Conservation (phyloP, 2,329 filamentous ascomycete species). For the Aureobasidium sp. region DNA sequence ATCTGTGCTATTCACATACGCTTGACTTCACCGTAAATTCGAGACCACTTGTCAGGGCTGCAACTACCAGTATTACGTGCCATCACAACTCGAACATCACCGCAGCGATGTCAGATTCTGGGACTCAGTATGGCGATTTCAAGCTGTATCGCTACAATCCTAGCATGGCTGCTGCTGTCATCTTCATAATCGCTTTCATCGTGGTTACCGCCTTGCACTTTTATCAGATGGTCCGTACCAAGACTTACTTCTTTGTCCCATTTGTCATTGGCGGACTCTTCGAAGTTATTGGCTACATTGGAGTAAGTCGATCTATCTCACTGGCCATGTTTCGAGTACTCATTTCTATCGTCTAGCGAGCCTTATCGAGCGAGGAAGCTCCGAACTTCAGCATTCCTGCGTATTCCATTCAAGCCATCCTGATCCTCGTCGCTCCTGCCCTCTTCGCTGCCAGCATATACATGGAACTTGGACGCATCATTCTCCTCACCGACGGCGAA, state of each 20-base stretch:
- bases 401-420: constrained; percentile 38
- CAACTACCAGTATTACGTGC: no score
- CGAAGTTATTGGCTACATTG: constrained; percentile 47
- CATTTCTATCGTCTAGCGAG: constrained; percentile 32
- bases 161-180: constrained; percentile 23
- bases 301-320: constrained; percentile 34
- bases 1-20: neutral
- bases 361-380: constrained; percentile 35
- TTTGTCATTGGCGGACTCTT: constrained; percentile 49
- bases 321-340: neutral
- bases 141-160: constrained; percentile 24
- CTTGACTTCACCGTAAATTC: neutral
- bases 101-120: neutral
- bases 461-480: constrained; percentile 42
- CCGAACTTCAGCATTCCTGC: constrained; percentile 36
- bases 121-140: constrained; percentile 14
- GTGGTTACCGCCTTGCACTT: constrained; percentile 30
- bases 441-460: constrained; percentile 46
- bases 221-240: constrained; percentile 33
- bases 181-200: constrained; percentile 27
- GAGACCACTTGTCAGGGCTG: neutral
- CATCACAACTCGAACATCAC: neutral
- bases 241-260: constrained; percentile 46
- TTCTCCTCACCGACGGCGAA: constrained; percentile 36
- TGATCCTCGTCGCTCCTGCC: constrained; percentile 44